phyloP scores from a whole-genome alignment of 2,329 filamentous ascomycete species.

The Aspergillus spinulosporus region DNA sequence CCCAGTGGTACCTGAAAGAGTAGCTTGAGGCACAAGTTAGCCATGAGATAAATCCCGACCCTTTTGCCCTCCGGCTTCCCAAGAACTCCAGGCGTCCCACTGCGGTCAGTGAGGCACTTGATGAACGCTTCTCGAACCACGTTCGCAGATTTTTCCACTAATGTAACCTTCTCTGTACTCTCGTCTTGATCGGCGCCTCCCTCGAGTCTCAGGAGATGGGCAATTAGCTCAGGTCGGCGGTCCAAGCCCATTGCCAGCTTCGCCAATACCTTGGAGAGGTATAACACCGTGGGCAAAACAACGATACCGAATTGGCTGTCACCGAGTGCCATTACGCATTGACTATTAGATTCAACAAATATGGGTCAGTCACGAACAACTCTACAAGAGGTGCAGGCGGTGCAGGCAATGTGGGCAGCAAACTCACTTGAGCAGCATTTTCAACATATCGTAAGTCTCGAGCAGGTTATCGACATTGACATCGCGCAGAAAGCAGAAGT shows the following conservation, averaged over 20 bases:
- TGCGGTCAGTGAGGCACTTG: constrained; percentile 80
- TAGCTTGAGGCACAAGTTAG: constrained; percentile 84
- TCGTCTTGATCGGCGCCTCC: constrained; percentile 53
- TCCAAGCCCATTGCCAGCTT: constrained; percentile 82
- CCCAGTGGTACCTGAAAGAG: constrained; percentile 70
- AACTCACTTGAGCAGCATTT: constrained; percentile 70
- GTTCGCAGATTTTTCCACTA: constrained; percentile 85
- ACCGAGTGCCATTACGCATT: constrained; percentile 77
- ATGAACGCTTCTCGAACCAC: constrained; percentile 89
- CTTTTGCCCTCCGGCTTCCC: constrained; percentile 79
- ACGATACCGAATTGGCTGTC: constrained; percentile 78
- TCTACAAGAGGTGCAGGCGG: background rate
- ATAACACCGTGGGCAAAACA: constrained; percentile 79
- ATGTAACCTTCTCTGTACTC: constrained; percentile 69
- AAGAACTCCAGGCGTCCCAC: constrained; percentile 59
- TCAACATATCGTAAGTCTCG: constrained; percentile 72
- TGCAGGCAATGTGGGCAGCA: background rate
- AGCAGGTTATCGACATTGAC: constrained; percentile 74
- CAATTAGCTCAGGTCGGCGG: constrained; percentile 73
- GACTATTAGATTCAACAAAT: constrained; percentile 50
- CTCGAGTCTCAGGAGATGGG: constrained; percentile 55
- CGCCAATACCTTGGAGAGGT: constrained; percentile 75
- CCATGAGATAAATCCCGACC: constrained; percentile 84
- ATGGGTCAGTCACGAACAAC: background rate
- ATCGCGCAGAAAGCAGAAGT: constrained; percentile 77